Conservation (phyloP, 2,329 filamentous ascomycete genomes). For the Ophidiomyces ophidiicola region DNA sequence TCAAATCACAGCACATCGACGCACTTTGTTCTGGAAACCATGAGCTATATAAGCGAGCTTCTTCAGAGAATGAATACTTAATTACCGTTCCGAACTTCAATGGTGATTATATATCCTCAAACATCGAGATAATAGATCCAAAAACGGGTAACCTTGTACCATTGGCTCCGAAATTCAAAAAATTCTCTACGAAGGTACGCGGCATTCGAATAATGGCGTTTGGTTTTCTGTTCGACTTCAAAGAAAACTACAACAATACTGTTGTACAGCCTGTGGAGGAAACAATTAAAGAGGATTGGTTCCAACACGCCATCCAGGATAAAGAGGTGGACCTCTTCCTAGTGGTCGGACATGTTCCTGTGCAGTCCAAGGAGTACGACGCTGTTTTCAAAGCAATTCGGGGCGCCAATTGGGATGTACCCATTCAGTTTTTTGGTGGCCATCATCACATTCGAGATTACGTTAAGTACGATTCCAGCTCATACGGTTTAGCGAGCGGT, state of each 20-base stretch:
- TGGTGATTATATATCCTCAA: constrained; percentile 74
- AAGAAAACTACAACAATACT: constrained; percentile 80
- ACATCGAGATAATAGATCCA: constrained; percentile 74
- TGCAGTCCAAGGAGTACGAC: constrained; percentile 68
- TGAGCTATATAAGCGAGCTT: constrained; percentile 74
- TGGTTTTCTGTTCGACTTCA: constrained; percentile 92
- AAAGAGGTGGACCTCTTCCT: constrained; percentile 73
- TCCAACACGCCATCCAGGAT: constrained; percentile 70
- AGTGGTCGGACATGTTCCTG: constrained; percentile 71
- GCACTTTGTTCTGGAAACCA: constrained; percentile 84
- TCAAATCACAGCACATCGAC: constrained; percentile 71
- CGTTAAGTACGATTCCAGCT: constrained; percentile 61
- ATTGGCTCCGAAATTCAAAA: constrained; percentile 69
- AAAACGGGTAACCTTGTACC: constrained; percentile 58
- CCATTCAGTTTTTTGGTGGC: constrained; percentile 85
- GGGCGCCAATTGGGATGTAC: constrained; percentile 61
- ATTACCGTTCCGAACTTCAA: constrained; percentile 73
- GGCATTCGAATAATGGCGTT: constrained; percentile 75
- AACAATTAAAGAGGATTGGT: constrained; percentile 76
- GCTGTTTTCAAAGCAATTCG: constrained; percentile 68
- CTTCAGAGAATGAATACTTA: constrained; percentile 64
- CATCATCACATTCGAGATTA: constrained; percentile 84
- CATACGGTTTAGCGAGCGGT: constrained; percentile 72
- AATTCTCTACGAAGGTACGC: constrained; percentile 84
- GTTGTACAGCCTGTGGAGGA: constrained; percentile 68